Evolutionary conservation across 129 eudicot species (phyloP), one percentile per base, ranked within the genome.

Genomic region (Tanacetum coccineum): DNA sequence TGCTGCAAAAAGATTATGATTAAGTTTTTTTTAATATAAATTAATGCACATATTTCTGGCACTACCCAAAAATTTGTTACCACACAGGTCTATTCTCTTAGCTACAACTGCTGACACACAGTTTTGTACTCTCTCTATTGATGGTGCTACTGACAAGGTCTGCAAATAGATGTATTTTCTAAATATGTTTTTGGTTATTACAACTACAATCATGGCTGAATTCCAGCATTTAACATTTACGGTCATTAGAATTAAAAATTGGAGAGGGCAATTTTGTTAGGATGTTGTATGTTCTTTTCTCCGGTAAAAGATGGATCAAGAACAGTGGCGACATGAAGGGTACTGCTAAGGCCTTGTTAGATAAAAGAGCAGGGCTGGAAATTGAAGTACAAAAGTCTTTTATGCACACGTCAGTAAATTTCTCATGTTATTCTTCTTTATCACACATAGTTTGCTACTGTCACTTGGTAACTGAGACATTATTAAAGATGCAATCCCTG

Each of bases 381-480:
- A n/a, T n/a, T n/a, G n/a, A 91, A 77, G 97, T 96, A 25, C 96
- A 87, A 63, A 91, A 91, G 80, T 91, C 97, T 44, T 91, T 91
- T 54, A 91, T 91, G 97, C 97, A 91, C 62, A 70, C 96, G 97
- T 91, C 55, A 79, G 82, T 76, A 48, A 51, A 63, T 60, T 51
- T 51, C 52, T 72, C 39, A 32, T 72, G 15, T 49, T 13, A 42
- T 59, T 20, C 39, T 67, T 15, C 50, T 18, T 6, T 10, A 56
- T 66, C 46, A 30, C 60, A 10, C 62, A 64, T 32, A 56, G 13
- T 46, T 46, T 46, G 39, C 20, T 56, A 20, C 4, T 10, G n/a
- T 48, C 40, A 21, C 20, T 59, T 62, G 51, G 21, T 44, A 66
- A 9, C 18, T 13, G 53, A 68, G 52, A 32, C 19, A 36, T 39